Base-by-base conservation (phyloP, 2,329 filamentous ascomycete species). In the Gnomoniopsis sp. region DNA sequence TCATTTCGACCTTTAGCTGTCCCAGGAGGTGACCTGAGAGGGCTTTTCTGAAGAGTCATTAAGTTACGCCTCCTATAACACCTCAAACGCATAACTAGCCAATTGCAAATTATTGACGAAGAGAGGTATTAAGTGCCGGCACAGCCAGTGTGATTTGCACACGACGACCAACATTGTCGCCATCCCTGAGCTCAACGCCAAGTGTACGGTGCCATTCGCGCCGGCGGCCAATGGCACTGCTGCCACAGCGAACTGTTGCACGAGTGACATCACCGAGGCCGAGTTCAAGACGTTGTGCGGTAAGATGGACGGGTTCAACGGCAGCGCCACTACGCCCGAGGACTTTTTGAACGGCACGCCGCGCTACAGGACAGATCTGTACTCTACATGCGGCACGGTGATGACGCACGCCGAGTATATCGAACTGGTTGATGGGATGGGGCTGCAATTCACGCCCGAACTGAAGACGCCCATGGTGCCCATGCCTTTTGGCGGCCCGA, bases 251-350 rank as follows among this genome's bases (percentile, higher is more conserved):
- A 83, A 82, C 64, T 90, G 88, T 77, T 90, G 88, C 77, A 89
- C 88, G 2, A 85, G 80, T 65, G 88, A 90, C 68, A 83, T 90
- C 67, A 89, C 87, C 1, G 74, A 88, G 38, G 77, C 77, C 49
- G 88, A 90, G 72, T 89, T 84, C 77, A 83, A 85, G 71, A 76
- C 79, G 6, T 80, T 90, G 6, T 90, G 88, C 73, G 81, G 81
- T 66, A 89, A 89, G 73, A 89, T 88, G 85, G 88, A 90, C 67
- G 82, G 82, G 52, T 81, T 73, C 68, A 85, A 88, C 66, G 70
- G 77, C 63, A 79, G 75, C 49, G 87, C 85, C 36, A 80, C 80
- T 21, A 89, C 79, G 1, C 74, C 82, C 0, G 70, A 76, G 41
- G 80, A 83, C 64, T 88, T 80, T 73, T 80, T 85, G 59, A 72